Percentiles rank a stretch among this genome's conserved stretches.
Conservation (phyloP, 2,329 filamentous ascomycete species). For the Microcyclosporella mali region DNA sequence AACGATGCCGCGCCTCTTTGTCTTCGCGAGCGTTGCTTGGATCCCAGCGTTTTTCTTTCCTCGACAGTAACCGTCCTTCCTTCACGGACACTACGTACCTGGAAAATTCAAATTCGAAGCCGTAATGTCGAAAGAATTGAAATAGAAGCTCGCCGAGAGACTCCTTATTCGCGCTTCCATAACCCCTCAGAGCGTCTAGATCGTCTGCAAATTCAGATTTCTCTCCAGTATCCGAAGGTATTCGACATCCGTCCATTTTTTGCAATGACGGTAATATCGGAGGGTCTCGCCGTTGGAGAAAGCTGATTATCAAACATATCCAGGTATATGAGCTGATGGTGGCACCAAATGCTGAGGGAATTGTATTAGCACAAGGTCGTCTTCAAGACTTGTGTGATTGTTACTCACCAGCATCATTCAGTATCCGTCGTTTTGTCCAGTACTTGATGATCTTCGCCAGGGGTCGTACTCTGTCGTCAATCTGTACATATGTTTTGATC, state of each 20-base stretch:
- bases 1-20: constrained; percentile 57
- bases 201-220: constrained; percentile 82
- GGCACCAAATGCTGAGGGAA: constrained; percentile 67
- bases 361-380: constrained; percentile 12
- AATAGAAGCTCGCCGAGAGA: constrained; percentile 82
- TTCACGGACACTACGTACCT: constrained; percentile 78
- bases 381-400: not conserved
- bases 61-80: constrained; percentile 68
- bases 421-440: constrained; percentile 86
- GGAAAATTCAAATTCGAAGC: constrained; percentile 86
- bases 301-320: constrained; percentile 98
- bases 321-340: constrained; percentile 98
- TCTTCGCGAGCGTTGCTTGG: constrained; percentile 41
- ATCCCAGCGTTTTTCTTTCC: constrained; percentile 85
- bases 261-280: constrained; percentile 83
- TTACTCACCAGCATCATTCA: constrained; percentile 87
- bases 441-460: constrained; percentile 96
- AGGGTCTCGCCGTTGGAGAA: constrained; percentile 79
- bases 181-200: constrained; percentile 57
- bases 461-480: constrained; percentile 82
- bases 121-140: constrained; percentile 91
- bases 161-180: constrained; percentile 73
- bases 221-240: constrained; percentile 57
- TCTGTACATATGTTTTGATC: constrained; percentile 94
- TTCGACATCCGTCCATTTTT: constrained; percentile 59